Evolutionary conservation across 2,329 filamentous ascomycete species (phyloP), one percentile per base, ranked within the genome.

Genomic region (Colletotrichum spaethianum): DNA sequence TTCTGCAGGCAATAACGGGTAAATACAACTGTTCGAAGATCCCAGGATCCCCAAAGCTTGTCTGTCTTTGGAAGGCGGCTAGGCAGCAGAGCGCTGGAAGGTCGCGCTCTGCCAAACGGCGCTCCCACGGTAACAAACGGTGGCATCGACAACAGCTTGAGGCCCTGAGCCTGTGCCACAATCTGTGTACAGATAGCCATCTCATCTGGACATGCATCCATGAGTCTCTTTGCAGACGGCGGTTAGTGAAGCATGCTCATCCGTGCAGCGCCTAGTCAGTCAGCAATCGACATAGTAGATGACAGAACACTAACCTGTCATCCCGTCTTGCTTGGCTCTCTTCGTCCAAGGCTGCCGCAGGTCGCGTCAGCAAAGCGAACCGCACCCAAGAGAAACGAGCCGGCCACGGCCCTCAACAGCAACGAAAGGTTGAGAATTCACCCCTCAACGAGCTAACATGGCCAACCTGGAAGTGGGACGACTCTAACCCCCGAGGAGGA

Each of bases 401-500:
- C 36, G n/a, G 26, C 33, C 20, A 36, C 2, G 50, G 26, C 26
- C 36, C 69, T 64, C 65, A 72, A 69, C 65, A 60, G 52, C 59
- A 14, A 38, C 57, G 23, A 63, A 68, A 14, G 69, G 59, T 72
- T 72, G 69, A 28, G 65, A 48, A 63, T 31, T 50, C 50, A 23
- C 42, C n/a, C 36, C 69, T 63, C 69, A 69, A 72, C 69, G 65
- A 57, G 31, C 5, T 52, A 44, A 23, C 33, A 53, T 28, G 20
- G 18, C 50, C 50, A 33, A 33, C 18, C n/a, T 57, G n/a, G 38
- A 14, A 50, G 69, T 69, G 69, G 69, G 60, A 72, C 65, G 65
- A 72, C 63, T 72, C 40, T 48, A n/a, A 1, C 46, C 40, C 61
- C 28, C 14, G 40, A 56, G 23, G 31, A 33, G 18, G 31, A 52